Base-by-base conservation (phyloP, 352 stramenopile species). In the Pythium plurisporium region DNA sequence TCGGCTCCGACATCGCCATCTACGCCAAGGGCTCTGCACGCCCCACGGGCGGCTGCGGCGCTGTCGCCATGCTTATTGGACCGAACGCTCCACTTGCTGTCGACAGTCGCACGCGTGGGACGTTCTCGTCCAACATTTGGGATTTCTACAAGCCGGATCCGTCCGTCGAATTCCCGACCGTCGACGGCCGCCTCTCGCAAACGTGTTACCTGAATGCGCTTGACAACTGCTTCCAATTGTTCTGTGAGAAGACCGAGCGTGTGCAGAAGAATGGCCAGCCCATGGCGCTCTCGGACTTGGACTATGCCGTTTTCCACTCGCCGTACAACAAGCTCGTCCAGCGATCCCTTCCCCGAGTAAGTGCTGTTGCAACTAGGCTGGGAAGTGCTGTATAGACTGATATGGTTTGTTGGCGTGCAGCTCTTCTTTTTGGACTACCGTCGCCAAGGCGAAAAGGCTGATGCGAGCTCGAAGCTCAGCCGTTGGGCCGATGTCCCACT, bases 281-380 rank as follows among this genome's bases (percentile, higher is more conserved):
- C 19, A 91, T 90, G 58, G 54, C 74, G 31, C 64, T 97, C 6
- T 68, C 72, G 5, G 71, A 81, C 12, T 64, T 97, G 12, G 94
- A 98, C 72, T 98, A 92, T 69, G 91, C 89, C 27, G 79, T 98
- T 17, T 99, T 99, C 75, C 97, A 99, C 83, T 96, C 96, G 22
- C 97, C 97, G 1, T 99, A 99, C 90, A 98, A 99, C 76, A 99
- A 99, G 72, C 70, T 99, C 34, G 96, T 99, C 44, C 91, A 98
- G 66, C 98, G 99, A 64, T 95, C 85, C 14, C 98, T 98, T 67
- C 82, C 77, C 20, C 86, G 96, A 38, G 75, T 99, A 48, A 37
- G 73, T 67, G 36, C 6, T 19, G 9, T 23, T 37, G n/a, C 12
- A 22, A n/a, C 19, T 19, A 36, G 22, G 20, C 17, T 34, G 44